Evolutionary conservation across 2,329 filamentous ascomycete genomes (phyloP).

Genomic region (Alternaria gansuensis): DNA sequence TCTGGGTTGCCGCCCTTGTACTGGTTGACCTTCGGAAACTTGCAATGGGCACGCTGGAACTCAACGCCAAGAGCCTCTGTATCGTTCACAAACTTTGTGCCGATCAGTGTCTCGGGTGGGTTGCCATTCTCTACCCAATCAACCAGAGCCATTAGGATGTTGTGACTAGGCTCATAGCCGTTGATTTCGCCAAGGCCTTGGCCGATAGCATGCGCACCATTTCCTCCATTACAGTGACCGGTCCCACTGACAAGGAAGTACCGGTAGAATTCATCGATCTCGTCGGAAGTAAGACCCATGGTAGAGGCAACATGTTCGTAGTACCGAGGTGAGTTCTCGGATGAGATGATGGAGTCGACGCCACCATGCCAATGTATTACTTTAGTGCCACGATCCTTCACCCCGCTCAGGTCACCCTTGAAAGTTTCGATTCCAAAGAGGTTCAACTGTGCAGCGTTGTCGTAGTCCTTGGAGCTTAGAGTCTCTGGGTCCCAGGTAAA

Average conservation of each 20-base stretch:
- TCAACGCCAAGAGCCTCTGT: constrained; percentile 41
- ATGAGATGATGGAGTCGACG: constrained; percentile 57
- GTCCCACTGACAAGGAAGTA: constrained; percentile 64
- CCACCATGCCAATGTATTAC: constrained; percentile 59
- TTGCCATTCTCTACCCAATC: constrained; percentile 57
- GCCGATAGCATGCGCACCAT: constrained; percentile 55
- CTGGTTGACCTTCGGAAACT: constrained; percentile 48
- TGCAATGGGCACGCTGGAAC: constrained; percentile 51
- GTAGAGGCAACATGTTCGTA: constrained; percentile 59
- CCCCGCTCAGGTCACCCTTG: constrained; percentile 53
- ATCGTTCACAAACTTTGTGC: constrained; percentile 46
- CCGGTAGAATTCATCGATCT: constrained; percentile 59
- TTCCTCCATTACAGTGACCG: constrained; percentile 61
- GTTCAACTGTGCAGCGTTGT: constrained; percentile 49
- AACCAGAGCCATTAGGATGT: constrained; percentile 60
- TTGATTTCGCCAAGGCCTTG: constrained; percentile 32
- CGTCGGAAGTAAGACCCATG: constrained; percentile 48
- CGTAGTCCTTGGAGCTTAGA: constrained; percentile 55
- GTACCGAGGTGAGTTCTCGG: constrained; percentile 58
- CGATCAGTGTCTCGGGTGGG: constrained; percentile 54
- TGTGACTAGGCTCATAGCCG: constrained; percentile 52
- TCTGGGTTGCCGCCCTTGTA: constrained; percentile 48
- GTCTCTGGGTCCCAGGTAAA: constrained; percentile 54
- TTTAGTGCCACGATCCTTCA: constrained; percentile 55
- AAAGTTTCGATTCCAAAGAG: constrained; percentile 53